Evolutionary conservation across 1,139 yeast genomes (phyloP), one percentile per base, ranked within the genome.

Genomic region (Tardiomyces blankii): DNA sequence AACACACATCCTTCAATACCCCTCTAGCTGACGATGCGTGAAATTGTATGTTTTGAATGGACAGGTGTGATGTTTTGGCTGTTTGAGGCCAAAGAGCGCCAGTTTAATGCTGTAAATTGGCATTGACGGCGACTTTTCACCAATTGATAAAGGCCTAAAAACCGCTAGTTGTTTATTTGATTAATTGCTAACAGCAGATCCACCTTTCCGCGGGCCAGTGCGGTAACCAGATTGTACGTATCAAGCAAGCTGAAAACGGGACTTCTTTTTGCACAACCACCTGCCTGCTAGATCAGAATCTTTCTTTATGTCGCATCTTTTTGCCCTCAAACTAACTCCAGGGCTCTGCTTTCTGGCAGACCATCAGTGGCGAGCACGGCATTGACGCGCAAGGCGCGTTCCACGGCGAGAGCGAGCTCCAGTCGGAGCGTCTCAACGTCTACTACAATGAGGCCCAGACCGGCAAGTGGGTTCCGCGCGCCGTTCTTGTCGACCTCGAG

Each of bases 141-240:
- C n/a, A n/a, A n/a, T n/a, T n/a, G n/a, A n/a, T n/a, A n/a, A n/a
- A n/a, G n/a, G n/a, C n/a, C n/a, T n/a, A n/a, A n/a, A n/a, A n/a
- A n/a, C n/a, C n/a, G n/a, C n/a, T n/a, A n/a, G n/a, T n/a, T n/a
- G n/a, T n/a, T n/a, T n/a, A n/a, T n/a, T n/a, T n/a, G n/a, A n/a
- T 4, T 21, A 21, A 21, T 5, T 21, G 9, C 35, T 30, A 30
- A 30, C 35, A 5, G n/a, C 16, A 30, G 35, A 86, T 89, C 68
- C 97, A 89, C 70, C 77, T 89, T 68, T 89, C 96, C 52, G 83
- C 96, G 49, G 97, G 97, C 69, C 97, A 89, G 74, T 91, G 98
- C 80, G 98, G 98, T 80, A 91, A 91, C 80, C 98, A 91, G 73
- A 88, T 91, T 60, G 89, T 78, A 73, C 58, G 83, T 77, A 25